Conservation (phyloP, 202 grass and related monocot genomes). For the Zizania palustris region DNA sequence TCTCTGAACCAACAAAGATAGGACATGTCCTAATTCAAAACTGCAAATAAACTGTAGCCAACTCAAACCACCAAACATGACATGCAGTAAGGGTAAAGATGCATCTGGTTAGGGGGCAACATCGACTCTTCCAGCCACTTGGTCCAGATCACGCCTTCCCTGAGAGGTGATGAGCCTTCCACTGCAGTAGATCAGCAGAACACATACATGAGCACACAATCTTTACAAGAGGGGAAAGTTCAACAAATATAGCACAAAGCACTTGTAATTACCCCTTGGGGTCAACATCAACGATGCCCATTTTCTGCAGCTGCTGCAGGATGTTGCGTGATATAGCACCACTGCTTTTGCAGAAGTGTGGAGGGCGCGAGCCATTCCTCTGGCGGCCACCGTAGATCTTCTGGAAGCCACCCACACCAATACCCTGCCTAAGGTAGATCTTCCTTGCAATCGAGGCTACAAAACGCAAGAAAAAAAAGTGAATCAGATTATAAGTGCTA, state of each 20-base stretch:
- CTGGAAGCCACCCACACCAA: constrained; percentile 85
- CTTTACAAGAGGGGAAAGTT: background rate
- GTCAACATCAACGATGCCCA: constrained; percentile 66
- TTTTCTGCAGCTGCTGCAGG: constrained; percentile 61
- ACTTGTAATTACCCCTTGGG: constrained; percentile 56
- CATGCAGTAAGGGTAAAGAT: background rate
- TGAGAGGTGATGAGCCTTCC: constrained; percentile 72
- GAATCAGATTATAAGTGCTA: background rate
- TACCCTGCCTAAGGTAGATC: constrained; percentile 73
- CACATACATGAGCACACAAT: background rate
- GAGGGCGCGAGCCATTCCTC: constrained; percentile 63
- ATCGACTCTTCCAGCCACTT: constrained; percentile 65
- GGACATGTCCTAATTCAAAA: constrained; percentile 43
- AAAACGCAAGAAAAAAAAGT: background rate
- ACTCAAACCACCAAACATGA: constrained; percentile 39
- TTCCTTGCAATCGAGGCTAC: constrained; percentile 77
- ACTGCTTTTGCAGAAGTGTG: constrained; percentile 86
- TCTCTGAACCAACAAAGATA: constrained; percentile 1
- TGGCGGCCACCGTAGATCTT: constrained; percentile 79
- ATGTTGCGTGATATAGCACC: constrained; percentile 77
- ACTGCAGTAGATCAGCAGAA: constrained; percentile 36
- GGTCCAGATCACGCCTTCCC: constrained; percentile 85
- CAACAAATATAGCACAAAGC: background rate
- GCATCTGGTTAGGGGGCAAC: constrained; percentile 41
- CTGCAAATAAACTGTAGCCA: constrained; percentile 19